phyloP scores from a whole-genome alignment of 345 rosid genomes.

The Euphorbia pulcherrima region DNA sequence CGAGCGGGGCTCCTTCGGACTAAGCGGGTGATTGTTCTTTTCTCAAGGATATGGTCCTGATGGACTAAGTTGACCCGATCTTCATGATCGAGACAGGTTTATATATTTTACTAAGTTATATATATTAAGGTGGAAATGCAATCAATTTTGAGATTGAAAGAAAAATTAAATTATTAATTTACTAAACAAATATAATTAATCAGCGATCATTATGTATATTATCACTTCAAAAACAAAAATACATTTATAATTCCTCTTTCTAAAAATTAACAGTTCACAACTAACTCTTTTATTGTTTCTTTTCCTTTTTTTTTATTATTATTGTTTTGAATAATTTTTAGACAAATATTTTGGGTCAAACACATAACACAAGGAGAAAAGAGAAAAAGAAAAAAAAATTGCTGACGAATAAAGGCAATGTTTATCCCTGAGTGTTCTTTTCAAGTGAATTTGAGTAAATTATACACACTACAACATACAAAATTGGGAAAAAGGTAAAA shows the following conservation, averaged over 20 bases:
- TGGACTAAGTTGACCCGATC: too few relatives aligned
- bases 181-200: too few relatives aligned
- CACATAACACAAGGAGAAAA: background rate
- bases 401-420: background rate
- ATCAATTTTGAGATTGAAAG: too few relatives aligned
- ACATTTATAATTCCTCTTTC: background rate
- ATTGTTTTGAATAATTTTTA: background rate
- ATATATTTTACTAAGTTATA: too few relatives aligned
- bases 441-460: constrained; percentile 3
- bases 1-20: too few relatives aligned
- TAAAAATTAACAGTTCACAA: background rate
- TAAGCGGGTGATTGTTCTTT: too few relatives aligned
- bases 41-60: too few relatives aligned
- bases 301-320: background rate
- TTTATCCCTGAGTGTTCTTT: background rate
- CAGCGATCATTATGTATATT: too few relatives aligned
- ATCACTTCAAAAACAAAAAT: too few relatives aligned
- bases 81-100: too few relatives aligned
- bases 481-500: background rate
- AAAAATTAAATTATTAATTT: too few relatives aligned
- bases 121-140: too few relatives aligned
- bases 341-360: background rate
- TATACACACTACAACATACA: background rate
- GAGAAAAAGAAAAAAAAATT: background rate
- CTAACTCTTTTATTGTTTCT: background rate